These are phyloP conservation scores for Beta lomatogona DNA, from an alignment of 179 eudicot species.

Conservation along the genomic window DNA sequence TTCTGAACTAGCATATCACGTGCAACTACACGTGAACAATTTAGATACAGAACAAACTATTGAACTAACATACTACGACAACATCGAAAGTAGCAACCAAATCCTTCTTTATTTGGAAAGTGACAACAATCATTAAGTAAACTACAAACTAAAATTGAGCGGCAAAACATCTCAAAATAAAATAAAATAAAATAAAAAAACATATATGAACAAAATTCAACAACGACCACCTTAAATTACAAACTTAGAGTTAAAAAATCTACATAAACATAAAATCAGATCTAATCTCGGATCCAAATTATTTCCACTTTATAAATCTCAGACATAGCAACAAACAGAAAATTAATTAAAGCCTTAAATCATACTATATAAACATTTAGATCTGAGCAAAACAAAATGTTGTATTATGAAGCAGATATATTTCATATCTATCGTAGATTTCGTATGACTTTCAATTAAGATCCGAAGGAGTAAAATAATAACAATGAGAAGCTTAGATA, in stretches of 20 bases:
- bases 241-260: not conserved
- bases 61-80: not conserved
- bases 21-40: conserved; percentile 18
- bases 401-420: too few relatives aligned
- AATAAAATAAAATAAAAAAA: not conserved
- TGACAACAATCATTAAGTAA: conserved; percentile 9
- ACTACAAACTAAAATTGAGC: not conserved
- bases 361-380: not conserved
- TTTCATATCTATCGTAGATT: too few relatives aligned
- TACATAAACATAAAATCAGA: not conserved
- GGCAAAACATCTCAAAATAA: not conserved
- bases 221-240: not conserved
- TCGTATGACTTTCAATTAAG: too few relatives aligned
- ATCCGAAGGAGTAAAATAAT: not conserved
- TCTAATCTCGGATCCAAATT: not conserved
- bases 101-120: conserved; percentile 18
- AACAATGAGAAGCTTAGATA: too few relatives aligned
- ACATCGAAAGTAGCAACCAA: conserved; percentile 16
- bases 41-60: conserved; percentile 7
- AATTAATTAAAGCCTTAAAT: not conserved
- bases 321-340: not conserved
- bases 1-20: conserved; percentile 1
- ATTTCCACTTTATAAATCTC: not conserved
- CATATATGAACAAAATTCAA: not conserved
- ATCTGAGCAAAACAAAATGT: not conserved